phyloP scores from a whole-genome alignment of 2,329 filamentous ascomycete species.

The Diplodia seriata region DNA sequence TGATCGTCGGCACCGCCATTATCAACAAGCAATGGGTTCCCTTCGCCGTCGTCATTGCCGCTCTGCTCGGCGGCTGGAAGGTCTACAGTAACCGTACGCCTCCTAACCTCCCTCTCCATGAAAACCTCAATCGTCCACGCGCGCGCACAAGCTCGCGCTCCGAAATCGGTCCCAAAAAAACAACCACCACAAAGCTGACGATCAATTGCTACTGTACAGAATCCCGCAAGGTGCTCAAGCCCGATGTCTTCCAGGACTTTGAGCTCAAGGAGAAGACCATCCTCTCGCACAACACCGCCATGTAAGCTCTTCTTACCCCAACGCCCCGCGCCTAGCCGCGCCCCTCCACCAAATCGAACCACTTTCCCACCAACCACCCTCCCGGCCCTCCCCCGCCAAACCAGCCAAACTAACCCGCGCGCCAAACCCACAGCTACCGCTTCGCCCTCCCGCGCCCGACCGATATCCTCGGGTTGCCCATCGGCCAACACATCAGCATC shows the following conservation, averaged over 20 bases:
- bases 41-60: constrained; percentile 71
- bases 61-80: constrained; percentile 73
- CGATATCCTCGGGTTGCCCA: constrained; percentile 91
- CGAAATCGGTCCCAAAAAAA: constrained; percentile 7
- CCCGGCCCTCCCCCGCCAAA: neutral
- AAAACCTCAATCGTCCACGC: too few species aligned
- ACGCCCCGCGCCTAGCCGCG: neutral
- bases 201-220: constrained; percentile 55
- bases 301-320: constrained; percentile 61
- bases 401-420: neutral
- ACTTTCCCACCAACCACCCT: too few species aligned
- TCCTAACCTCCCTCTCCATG: neutral
- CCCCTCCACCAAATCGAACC: too few species aligned
- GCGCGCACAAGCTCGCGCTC: constrained; percentile 1
- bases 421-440: constrained; percentile 77
- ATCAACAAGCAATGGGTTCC: constrained; percentile 75
- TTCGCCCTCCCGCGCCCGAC: constrained; percentile 80
- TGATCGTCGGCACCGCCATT: constrained; percentile 77
- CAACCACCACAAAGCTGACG: neutral
- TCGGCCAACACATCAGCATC: constrained; percentile 98
- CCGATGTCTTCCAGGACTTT: constrained; percentile 87
- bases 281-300: constrained; percentile 97
- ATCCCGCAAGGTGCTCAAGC: constrained; percentile 83
- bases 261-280: constrained; percentile 93
- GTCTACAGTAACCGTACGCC: constrained; percentile 72